Base-by-base conservation (phyloP, 2,329 filamentous ascomycete species). In the Xylariaceae sp. region DNA sequence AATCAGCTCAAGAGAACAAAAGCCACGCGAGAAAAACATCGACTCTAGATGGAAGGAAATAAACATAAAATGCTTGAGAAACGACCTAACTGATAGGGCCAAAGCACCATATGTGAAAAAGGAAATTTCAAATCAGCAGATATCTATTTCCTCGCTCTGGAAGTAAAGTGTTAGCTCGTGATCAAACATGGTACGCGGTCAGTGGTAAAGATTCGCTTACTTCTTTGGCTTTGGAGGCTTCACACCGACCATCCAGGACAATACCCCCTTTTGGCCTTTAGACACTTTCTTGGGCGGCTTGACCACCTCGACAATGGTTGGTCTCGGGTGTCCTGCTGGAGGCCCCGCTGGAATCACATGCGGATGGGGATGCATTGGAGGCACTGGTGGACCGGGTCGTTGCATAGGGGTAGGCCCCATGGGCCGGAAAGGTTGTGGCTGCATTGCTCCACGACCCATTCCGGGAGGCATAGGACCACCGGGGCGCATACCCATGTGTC, bases 201-300 rank as follows among this genome's bases (percentile, higher is more conserved):
- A 2, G 42, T 30, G 5, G 60, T 34, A 7, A 30, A 30, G 55
- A 51, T 18, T 51, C 35, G 66, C 71, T 64, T 61, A 74, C 72
- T 71, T 73, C 65, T 68, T 76, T 56, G 62, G 53, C 63, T 72
- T 73, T 7, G 51, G 7, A 3, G 69, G 67, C 51, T 62, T 61
- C 17, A 60, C 63, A 4, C 69, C 70, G 60, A 75, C 54, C 61
- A 64, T 69, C 72, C 72, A 76, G 8, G 66, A 69, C 8, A 75
- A 66, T 56, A 76, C 59, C 5, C 69, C 67, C 11, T 66, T 66
- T 13, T 66, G 55, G 53, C 71, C 71, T 56, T 65, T 69, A 37
- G 45, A 58, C 15, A 64, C n/a, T 60, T 70, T 72, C 59, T 69
- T 73, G 11, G 66, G 1, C 11, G 57, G 65, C 18, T 66, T 66